Base-by-base conservation (phyloP, 2,329 filamentous ascomycete genomes). In the Nigrograna mackinnonii region DNA sequence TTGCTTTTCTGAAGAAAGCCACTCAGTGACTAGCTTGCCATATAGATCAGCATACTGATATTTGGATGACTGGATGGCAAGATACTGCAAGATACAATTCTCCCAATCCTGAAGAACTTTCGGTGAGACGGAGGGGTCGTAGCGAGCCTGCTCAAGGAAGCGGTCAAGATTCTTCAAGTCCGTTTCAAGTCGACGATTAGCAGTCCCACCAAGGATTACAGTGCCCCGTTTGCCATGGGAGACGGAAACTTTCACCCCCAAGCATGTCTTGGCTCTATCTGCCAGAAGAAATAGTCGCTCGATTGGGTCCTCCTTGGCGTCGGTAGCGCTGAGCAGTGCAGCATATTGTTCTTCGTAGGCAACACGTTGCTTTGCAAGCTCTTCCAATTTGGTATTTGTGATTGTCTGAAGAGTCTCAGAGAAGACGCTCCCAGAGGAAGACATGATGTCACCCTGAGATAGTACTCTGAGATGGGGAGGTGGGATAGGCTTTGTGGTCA, bases 11-110 rank as follows among this genome's bases (percentile, higher is more conserved):
- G 58, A 60, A 1, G 58, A 57, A 5, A 66, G 54, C 66, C 65
- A 69, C 38, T 69, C 63, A 1, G 59, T 67, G 5, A 67, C 59
- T 6, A 69, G 46, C 37, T 65, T 60, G 16, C 62, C 65, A 24
- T 67, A 69, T 4, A 68, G 50, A 24, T 59, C 57, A 5, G 64
- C 62, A 38, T 67, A 68, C 22, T 62, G 46, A 22, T 55, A 67
- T 41, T 65, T 68, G 38, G 55, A 56, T 4, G 68, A 69, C 37
- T 72, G 65, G 5, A 62, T 41, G 4, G 60, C 53, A 5, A 70
- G 55, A 39, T 69, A 59, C 20, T 59, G 54, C 1, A 57, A 20
- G 1, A 69, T 36, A 13, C 42, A 57, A 11, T 54, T 50, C 34
- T 65, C 55, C 67, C 66, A 70, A 22, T 61, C 49, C 19, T 52